phyloP scores from a whole-genome alignment of 1,284 basidiomycete species.

The Cutaneotrichosporon arboriforme region DNA sequence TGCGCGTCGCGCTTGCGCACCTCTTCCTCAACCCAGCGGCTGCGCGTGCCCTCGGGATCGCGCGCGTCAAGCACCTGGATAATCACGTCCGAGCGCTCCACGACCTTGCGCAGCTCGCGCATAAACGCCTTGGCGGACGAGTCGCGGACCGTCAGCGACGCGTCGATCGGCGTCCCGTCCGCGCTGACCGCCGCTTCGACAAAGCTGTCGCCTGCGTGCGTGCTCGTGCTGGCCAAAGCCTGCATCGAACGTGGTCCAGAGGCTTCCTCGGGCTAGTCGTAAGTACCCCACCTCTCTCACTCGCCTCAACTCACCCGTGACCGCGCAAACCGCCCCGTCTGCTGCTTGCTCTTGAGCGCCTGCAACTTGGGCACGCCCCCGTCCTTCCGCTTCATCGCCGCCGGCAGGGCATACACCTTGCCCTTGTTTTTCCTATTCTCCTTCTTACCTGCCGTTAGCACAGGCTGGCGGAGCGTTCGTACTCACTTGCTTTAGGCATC shows the following conservation, averaged over 20 bases:
- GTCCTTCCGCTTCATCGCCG: slow-evolving; percentile 59
- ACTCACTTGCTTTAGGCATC: slow-evolving; percentile 43
- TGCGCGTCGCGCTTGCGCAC: slow-evolving; percentile 74
- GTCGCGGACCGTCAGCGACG: slow-evolving; percentile 52
- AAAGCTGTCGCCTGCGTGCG: slow-evolving; percentile 14
- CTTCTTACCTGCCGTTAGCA: slow-evolving; percentile 21
- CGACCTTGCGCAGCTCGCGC: slow-evolving; percentile 75
- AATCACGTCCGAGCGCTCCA: slow-evolving; percentile 87
- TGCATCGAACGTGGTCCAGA: slow-evolving; percentile 10
- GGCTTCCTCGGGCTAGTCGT: slow-evolving; percentile 8
- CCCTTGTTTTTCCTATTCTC: slow-evolving; percentile 21
- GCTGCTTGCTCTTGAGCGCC: slow-evolving; percentile 46
- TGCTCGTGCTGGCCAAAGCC: slow-evolving; percentile 13
- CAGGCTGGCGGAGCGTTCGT: background rate
- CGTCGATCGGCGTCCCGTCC: slow-evolving; percentile 51
- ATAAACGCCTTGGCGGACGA: slow-evolving; percentile 61
- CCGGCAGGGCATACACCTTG: slow-evolving; percentile 34
- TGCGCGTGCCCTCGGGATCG: slow-evolving; percentile 84
- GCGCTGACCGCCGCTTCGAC: slow-evolving; percentile 43
- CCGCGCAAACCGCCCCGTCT: slow-evolving; percentile 5
- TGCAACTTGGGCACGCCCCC: slow-evolving; percentile 67
- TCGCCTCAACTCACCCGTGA: background rate
- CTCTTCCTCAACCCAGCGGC: slow-evolving; percentile 82
- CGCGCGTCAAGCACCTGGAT: slow-evolving; percentile 75
- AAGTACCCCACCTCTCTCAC: background rate